These are phyloP conservation scores for Candida coleopterorum DNA, from an alignment of 805 yeast genomes.

Conservation along the genomic window DNA sequence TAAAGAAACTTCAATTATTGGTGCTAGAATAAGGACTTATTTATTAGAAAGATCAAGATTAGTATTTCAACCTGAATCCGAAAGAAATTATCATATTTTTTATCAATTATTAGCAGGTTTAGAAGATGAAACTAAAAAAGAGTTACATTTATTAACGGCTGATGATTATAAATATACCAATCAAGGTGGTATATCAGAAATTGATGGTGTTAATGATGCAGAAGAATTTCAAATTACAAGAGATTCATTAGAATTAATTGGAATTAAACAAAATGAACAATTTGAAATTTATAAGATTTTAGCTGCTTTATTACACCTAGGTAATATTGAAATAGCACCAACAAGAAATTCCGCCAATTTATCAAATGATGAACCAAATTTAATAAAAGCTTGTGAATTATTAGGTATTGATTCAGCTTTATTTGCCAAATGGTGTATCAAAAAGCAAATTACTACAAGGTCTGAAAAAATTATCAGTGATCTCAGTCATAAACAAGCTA, in stretches of 20 bases:
- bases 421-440: conserved; percentile 88
- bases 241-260: conserved; percentile 75
- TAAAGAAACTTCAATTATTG: conserved; percentile 70
- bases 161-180: conserved; percentile 76
- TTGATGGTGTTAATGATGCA: conserved; percentile 77
- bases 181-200: conserved; percentile 77
- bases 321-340: conserved; percentile 83
- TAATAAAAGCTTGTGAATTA: conserved; percentile 76
- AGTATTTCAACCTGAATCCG: conserved; percentile 87
- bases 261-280: conserved; percentile 59
- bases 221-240: conserved; percentile 72
- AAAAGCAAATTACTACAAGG: conserved; percentile 89
- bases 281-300: conserved; percentile 67
- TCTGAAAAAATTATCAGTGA: conserved; percentile 87
- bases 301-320: conserved; percentile 87
- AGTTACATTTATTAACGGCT: conserved; percentile 58
- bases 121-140: conserved; percentile 46
- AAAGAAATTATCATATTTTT: conserved; percentile 92
- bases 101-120: conserved; percentile 84
- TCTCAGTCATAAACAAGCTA: conserved; percentile 75
- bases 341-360: conserved; percentile 80
- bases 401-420: conserved; percentile 69
- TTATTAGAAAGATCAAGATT: conserved; percentile 88
- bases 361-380: conserved; percentile 80
- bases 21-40: conserved; percentile 92